Percentiles rank a stretch among this genome's conserved stretches.
These are phyloP conservation scores for Quercus mongolica DNA, from an alignment of 306 rosid genomes.

Conservation along the genomic window DNA sequence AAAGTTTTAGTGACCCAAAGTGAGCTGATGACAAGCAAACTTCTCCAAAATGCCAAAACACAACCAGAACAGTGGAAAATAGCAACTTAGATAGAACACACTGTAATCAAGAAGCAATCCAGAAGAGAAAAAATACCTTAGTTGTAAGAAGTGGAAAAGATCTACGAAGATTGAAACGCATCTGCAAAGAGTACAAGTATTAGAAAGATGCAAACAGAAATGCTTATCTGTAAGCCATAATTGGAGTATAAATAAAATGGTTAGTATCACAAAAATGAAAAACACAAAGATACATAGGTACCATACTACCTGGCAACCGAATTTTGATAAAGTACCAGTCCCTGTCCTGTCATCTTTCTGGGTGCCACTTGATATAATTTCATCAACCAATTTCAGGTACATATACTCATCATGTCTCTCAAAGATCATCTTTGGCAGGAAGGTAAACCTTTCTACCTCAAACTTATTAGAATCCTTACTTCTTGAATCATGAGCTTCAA, in stretches of 20 bases:
- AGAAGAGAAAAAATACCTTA: constrained; percentile 32
- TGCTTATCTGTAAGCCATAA: not conserved
- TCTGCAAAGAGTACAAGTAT: constrained; percentile 21
- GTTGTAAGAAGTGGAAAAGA: constrained; percentile 61
- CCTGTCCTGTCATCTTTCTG: constrained; percentile 54
- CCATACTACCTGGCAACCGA: constrained; percentile 56
- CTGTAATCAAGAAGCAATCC: not conserved
- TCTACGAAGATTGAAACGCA: constrained; percentile 53
- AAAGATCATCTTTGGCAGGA: constrained; percentile 52
- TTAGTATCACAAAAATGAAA: not conserved
- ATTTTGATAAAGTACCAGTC: constrained; percentile 56
- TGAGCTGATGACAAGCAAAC: not conserved
- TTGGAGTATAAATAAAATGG: not conserved
- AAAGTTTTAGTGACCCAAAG: not conserved
- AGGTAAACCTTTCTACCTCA: constrained; percentile 46
- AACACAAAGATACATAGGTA: not conserved
- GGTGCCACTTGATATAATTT: constrained; percentile 43
- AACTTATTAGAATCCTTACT: constrained; percentile 20
- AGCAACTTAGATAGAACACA: not conserved
- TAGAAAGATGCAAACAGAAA: not conserved
- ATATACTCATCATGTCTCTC: constrained; percentile 48
- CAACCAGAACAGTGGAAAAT: not conserved
- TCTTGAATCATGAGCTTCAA: constrained; percentile 10
- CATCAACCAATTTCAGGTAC: constrained; percentile 51
- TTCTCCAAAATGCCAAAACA: not conserved